Evolutionary conservation across 2,329 filamentous ascomycete species (phyloP).

Genomic region (Colletotrichum tofieldiae): DNA sequence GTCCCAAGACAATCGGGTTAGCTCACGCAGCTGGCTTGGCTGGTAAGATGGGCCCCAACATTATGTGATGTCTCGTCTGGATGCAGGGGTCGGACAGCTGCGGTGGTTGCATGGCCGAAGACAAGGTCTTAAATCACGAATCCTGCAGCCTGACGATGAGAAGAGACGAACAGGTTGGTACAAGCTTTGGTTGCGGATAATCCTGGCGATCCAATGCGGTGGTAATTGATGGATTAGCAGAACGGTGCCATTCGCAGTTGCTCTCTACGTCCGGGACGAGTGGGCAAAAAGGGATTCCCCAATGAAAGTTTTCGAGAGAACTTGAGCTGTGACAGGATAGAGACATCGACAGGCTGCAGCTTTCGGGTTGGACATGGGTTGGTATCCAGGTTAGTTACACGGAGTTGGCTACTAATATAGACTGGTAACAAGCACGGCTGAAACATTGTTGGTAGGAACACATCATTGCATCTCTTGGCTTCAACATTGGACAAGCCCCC

Average conservation of each 20-base stretch:
- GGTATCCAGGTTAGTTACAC: background rate
- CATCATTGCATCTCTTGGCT: background rate
- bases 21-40: conserved; percentile 1
- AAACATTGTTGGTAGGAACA: conserved; percentile 17
- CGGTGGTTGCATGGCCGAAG: background rate
- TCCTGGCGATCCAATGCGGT: background rate
- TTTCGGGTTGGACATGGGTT: background rate
- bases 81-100: conserved; percentile 3
- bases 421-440: background rate
- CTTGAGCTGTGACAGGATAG: background rate
- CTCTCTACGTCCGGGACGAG: no score
- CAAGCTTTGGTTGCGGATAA: no score
- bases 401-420: background rate
- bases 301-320: background rate
- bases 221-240: background rate
- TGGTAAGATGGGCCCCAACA: background rate
- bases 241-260: no score
- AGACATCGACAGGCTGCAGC: background rate
- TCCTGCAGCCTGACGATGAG: background rate
- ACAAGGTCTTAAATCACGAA: background rate
- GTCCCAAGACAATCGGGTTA: background rate
- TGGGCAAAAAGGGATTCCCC: background rate
- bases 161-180: background rate
- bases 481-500: background rate
- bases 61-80: background rate